Evolutionary conservation across 306 rosid species (phyloP), one percentile per base, ranked within the genome.

Genomic region (Rosa multiflora): DNA sequence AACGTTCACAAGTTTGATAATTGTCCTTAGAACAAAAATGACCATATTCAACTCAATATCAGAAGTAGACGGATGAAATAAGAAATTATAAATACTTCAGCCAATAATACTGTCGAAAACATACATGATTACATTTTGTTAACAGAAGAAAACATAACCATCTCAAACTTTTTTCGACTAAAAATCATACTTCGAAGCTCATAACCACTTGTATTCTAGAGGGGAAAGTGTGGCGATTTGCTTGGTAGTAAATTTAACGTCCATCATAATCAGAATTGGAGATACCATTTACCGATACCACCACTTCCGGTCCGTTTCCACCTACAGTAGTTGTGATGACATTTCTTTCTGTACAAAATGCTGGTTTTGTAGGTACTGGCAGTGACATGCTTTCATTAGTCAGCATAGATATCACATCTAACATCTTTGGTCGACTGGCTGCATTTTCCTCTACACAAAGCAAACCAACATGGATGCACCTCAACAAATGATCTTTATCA

Each of bases 401-500:
- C 46, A 79, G 35, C 78, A 79, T 61, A 10, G 72, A 35, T 46
- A 72, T 72, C 12, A 62, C 82, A 59, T 48, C 77, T 63, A 71
- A 79, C 76, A 72, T 72, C 20, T 67, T 79, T 1, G 82, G 82
- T 21, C 77, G 76, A 35, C 40, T 51, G 2, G 40, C 23, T 20
- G 73, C 72, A 61, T 55, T 14, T 71, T 72, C 82, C 21, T 79
- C 78, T 10, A 72, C 77, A 1, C 76, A 78, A 5, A 58, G 53
- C 13, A 78, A 43, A 17, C 73, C 77, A n/a, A 72, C 64, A 72
- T 79, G 82, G 14, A 79, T 79, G 51, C 53, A 58, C 53, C 64
- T 62, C 29, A 59, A 43, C 40, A 72, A n/a, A 4, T 48, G 46
- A 35, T 61, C 20, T 10, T 3, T 49, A 13, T 46, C 59, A 29